Evolutionary conservation across 2,329 filamentous ascomycete species (phyloP).

Genomic region (Nemania serpens): DNA sequence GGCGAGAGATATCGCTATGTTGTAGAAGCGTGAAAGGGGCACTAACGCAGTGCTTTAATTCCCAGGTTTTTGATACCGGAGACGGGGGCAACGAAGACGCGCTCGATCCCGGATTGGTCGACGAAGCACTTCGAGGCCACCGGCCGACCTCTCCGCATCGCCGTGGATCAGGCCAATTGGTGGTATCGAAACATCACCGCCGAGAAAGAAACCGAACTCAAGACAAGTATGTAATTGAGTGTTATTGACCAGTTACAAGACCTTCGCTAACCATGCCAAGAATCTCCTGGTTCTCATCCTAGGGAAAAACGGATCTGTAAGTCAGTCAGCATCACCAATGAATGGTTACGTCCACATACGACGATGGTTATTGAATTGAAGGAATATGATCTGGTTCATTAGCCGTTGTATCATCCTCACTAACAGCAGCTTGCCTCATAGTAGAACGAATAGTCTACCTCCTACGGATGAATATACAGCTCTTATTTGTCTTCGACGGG

Average conservation of each 20-base stretch:
- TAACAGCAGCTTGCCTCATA: conserved; percentile 12
- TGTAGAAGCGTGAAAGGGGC: not conserved
- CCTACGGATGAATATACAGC: conserved; percentile 49
- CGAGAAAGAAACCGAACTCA: conserved; percentile 26
- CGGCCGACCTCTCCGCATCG: conserved; percentile 35
- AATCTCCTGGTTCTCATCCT: conserved; percentile 30
- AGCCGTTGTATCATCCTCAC: not conserved
- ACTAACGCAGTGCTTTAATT: conserved; percentile 1
- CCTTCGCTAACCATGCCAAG: conserved; percentile 25
- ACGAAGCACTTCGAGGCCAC: conserved; percentile 32
- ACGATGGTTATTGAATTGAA: not conserved
- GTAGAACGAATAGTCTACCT: conserved; percentile 49
- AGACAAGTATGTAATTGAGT: conserved; percentile 19
- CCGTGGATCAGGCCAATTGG: conserved; percentile 33
- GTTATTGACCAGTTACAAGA: not conserved
- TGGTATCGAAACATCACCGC: conserved; percentile 31
- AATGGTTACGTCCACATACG: not conserved
- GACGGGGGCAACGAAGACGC: conserved; percentile 20
- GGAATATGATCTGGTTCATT: not conserved
- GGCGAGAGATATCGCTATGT: not conserved
- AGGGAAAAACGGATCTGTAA: conserved; percentile 31
- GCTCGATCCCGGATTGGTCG: conserved; percentile 30
- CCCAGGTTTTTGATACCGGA: conserved; percentile 28
- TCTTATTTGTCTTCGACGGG: conserved; percentile 61
- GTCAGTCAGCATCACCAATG: not conserved